A percentile compares a stretch with the other conserved stretches of the same genome.
Evolutionary conservation across 352 stramenopile species (phyloP).

Genomic region (Globisporangium iwayamae): DNA sequence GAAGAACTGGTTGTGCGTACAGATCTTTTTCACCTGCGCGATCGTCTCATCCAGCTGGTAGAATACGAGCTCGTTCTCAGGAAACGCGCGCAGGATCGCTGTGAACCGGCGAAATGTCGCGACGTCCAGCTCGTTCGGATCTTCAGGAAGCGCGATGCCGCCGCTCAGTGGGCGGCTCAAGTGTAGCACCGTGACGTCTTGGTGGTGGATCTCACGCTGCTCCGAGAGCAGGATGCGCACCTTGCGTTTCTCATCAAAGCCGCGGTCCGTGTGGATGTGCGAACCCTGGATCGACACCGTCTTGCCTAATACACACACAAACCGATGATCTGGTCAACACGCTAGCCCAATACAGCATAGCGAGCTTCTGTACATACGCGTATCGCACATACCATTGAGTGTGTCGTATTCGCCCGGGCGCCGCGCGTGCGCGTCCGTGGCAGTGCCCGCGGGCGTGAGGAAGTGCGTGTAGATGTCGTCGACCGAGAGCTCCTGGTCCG

Average conservation of each 20-base stretch:
- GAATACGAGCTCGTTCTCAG: slow-evolving; percentile 75
- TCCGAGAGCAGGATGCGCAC: slow-evolving; percentile 75
- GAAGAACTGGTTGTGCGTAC: slow-evolving; percentile 38
- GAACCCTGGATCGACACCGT: slow-evolving; percentile 49
- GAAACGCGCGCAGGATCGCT: slow-evolving; percentile 70
- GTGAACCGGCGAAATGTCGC: slow-evolving; percentile 71
- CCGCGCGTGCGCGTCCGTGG: slow-evolving; percentile 14
- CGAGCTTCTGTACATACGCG: not conserved
- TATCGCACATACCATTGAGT: slow-evolving; percentile 50
- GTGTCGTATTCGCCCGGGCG: slow-evolving; percentile 54
- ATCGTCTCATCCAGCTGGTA: slow-evolving; percentile 62
- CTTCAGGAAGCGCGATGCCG: slow-evolving; percentile 59
- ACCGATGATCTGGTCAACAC: not conserved
- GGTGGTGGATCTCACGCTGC: slow-evolving; percentile 40
- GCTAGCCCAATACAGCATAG: not conserved
- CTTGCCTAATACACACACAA: slow-evolving; percentile 35
- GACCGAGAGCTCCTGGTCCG: slow-evolving; percentile 29
- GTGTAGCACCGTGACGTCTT: slow-evolving; percentile 64
- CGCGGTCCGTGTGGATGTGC: slow-evolving; percentile 43
- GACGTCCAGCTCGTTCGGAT: slow-evolving; percentile 71
- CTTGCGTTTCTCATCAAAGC: slow-evolving; percentile 51
- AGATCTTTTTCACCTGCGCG: slow-evolving; percentile 56
- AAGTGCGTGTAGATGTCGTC: slow-evolving; percentile 59
- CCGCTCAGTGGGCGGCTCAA: slow-evolving; percentile 65
- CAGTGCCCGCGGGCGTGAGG: slow-evolving; percentile 27